Evolutionary conservation across 768 basidiomycete genomes (phyloP), one percentile per base, ranked within the genome.

Genomic region (Suillus subalutaceus): DNA sequence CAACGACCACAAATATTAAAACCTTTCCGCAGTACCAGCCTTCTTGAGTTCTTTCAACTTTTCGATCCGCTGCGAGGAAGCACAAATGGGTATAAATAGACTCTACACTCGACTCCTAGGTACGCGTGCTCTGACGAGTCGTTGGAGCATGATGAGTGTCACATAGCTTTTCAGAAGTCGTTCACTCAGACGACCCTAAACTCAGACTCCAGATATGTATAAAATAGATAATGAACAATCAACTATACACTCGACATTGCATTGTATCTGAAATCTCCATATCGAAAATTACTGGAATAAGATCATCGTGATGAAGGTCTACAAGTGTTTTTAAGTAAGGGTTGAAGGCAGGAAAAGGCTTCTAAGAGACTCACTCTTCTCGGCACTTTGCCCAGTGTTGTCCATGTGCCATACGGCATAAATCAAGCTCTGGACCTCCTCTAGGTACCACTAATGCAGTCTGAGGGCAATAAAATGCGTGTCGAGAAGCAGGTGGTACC

Each of bases 391-490:
- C 2, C 63, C 63, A 57, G 1, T 26, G 35, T 20, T 26, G 6
- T 13, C 52, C 63, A 55, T 55, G 63, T 23, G 30, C 63, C 63
- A 63, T 56, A 4, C 41, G 18, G 46, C 50, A 38, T 9, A 63
- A 23, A 50, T 63, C 50, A 16, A 63, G 55, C 35, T 63, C 63
- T 13, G 38, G 35, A 55, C n/a, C 26, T 38, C 63, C 63, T 32
- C 12, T 40, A 10, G 63, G 50, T 12, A 63, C 40, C 6, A 63
- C 32, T n/a, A 63, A 15, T 48, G 46, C 46, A 23, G 63, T 40
- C 37, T n/a, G 30, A 16, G 41, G 38, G 35, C 10, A 18, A 55
- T 63, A 63, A 3, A 35, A 26, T 20, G 26, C n/a, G 13, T 59
- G 23, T 9, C 26, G 58, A 20, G 26, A 59, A 59, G 62, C 62